Evolutionary conservation across 2,329 filamentous ascomycete genomes (phyloP).

Genomic region (Phaeophleospora eucalypticola): DNA sequence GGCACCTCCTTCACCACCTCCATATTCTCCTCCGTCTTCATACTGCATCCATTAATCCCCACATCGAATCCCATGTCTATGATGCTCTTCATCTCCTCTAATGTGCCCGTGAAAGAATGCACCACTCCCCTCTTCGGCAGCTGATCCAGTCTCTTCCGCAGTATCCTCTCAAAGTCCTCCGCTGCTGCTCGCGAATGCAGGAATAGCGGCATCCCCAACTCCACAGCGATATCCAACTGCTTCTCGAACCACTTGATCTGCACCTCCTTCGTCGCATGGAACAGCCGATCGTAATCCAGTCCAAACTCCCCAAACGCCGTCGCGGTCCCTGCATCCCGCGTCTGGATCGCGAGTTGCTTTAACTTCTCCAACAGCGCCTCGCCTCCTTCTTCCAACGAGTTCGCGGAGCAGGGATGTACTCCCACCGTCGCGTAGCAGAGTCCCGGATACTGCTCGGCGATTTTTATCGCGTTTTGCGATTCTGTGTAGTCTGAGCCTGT

Average conservation of each 20-base stretch:
- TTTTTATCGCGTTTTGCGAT: slow-evolving; percentile 67
- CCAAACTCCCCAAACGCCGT: slow-evolving; percentile 91
- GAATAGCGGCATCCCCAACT: slow-evolving; percentile 80
- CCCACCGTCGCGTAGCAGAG: slow-evolving; percentile 86
- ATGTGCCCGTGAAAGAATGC: slow-evolving; percentile 88
- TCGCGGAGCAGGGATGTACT: slow-evolving; percentile 85
- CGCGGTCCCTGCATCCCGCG: slow-evolving; percentile 57
- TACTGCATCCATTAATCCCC: slow-evolving; percentile 92
- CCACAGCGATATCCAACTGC: slow-evolving; percentile 74
- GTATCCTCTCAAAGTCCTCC: slow-evolving; percentile 71
- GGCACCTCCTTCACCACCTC: slow-evolving; percentile 76
- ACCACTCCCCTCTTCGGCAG: slow-evolving; percentile 74
- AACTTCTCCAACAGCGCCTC: slow-evolving; percentile 56
- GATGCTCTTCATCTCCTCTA: slow-evolving; percentile 77
- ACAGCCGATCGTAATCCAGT: slow-evolving; percentile 89
- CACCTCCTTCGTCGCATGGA: slow-evolving; percentile 70
- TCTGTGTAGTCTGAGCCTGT: slow-evolving; percentile 85
- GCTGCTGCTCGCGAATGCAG: slow-evolving; percentile 87
- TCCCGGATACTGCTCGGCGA: slow-evolving; percentile 70
- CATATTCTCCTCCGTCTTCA: slow-evolving; percentile 91
- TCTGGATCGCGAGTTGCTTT: slow-evolving; percentile 58
- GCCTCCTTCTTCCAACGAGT: slow-evolving; percentile 68
- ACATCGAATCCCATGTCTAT: slow-evolving; percentile 80
- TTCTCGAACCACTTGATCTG: slow-evolving; percentile 81
- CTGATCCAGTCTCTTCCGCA: slow-evolving; percentile 51